Percentiles rank a stretch among this genome's conserved stretches.
These are phyloP conservation scores for Mikania micrantha DNA, from an alignment of 129 eudicot genomes.

Conservation along the genomic window DNA sequence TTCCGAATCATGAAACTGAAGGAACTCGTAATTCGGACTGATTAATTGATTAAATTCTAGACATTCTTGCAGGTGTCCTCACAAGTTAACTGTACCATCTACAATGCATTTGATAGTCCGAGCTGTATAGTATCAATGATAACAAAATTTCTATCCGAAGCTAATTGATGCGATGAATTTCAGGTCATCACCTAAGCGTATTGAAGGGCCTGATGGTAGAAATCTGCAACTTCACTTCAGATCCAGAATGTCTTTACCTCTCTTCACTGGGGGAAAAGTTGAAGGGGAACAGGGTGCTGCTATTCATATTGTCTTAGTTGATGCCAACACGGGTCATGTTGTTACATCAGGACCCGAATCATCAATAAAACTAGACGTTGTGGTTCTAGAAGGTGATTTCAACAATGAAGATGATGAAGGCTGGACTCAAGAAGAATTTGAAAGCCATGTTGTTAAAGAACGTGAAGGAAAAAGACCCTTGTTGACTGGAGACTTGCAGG, in stretches of 20 bases:
- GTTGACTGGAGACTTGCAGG: conserved; percentile 67
- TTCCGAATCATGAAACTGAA: background rate
- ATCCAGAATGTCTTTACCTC: conserved; percentile 75
- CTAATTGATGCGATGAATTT: background rate
- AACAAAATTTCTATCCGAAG: background rate
- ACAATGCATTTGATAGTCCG: background rate
- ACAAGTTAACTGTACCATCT: background rate
- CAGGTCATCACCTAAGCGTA: conserved; percentile 79
- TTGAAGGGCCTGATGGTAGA: conserved; percentile 88
- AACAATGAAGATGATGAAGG: conserved; percentile 81
- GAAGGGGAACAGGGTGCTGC: conserved; percentile 95
- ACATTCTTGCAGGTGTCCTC: background rate
- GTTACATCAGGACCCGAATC: conserved; percentile 79
- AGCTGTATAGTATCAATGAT: background rate
- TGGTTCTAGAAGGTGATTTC: conserved; percentile 90
- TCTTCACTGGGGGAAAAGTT: conserved; percentile 91
- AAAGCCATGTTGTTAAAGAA: conserved; percentile 80
- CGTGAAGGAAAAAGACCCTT: conserved; percentile 93
- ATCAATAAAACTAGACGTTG: conserved; percentile 65
- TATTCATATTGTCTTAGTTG: conserved; percentile 65
- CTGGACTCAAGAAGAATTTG: conserved; percentile 82
- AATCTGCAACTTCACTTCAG: conserved; percentile 71
- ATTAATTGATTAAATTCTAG: background rate
- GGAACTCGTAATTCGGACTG: background rate
- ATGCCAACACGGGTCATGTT: conserved; percentile 59